Conservation (phyloP, 2,329 filamentous ascomycete genomes). For the Monilinia polystroma region DNA sequence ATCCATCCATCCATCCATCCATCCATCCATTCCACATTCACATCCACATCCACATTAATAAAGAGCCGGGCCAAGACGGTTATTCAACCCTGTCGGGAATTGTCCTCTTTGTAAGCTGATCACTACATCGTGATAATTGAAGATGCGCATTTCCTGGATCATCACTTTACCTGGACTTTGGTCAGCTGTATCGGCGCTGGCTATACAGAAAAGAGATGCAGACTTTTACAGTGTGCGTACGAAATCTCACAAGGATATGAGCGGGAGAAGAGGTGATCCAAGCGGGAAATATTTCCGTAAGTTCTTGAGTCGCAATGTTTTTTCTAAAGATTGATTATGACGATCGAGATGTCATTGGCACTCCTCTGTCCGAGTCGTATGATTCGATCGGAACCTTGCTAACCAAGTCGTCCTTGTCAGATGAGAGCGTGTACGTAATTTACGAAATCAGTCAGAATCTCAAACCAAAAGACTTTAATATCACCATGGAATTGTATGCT, state of each 20-base stretch:
- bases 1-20: neutral
- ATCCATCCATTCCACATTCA: neutral
- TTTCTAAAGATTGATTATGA: neutral
- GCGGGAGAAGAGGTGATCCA: conserved; percentile 35
- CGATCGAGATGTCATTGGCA: neutral
- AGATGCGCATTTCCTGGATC: conserved; percentile 37
- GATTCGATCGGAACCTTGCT: neutral
- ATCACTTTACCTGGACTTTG: conserved; percentile 33
- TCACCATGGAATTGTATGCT: conserved; percentile 18
- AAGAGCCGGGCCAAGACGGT: conserved; percentile 21
- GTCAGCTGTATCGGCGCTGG: conserved; percentile 32
- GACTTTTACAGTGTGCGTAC: conserved; percentile 39
- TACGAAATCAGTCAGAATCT: neutral
- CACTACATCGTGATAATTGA: conserved; percentile 21
- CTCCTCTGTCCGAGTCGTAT: neutral
- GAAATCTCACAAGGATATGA: conserved; percentile 38
- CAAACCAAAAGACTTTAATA: conserved; percentile 2
- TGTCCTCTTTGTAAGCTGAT: conserved; percentile 7
- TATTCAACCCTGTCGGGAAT: conserved; percentile 17
- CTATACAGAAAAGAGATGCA: conserved; percentile 37
- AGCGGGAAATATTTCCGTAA: conserved; percentile 44
- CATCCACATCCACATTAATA: neutral
- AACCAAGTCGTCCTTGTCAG: conserved; percentile 23
- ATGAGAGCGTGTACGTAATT: conserved; percentile 38
- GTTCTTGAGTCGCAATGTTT: conserved; percentile 23